Conservation (phyloP, 768 basidiomycete genomes). For the Trametes cingulata region DNA sequence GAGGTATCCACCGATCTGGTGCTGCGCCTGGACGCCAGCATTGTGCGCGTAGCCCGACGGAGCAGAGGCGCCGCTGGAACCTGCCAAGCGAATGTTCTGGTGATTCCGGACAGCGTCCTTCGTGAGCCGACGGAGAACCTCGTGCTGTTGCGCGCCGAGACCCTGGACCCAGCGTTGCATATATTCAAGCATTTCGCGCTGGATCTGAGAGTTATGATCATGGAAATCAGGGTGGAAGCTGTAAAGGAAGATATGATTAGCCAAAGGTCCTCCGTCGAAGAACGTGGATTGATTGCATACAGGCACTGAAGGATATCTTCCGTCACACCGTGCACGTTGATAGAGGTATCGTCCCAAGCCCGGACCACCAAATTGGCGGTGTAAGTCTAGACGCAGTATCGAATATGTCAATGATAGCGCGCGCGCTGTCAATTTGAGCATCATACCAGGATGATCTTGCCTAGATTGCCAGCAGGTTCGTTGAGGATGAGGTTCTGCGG, state of each 20-base stretch:
- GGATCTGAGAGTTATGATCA: conserved; percentile 59
- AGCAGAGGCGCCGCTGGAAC: conserved; percentile 49
- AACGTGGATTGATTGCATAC: too few species aligned
- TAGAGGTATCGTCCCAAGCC: conserved; percentile 76
- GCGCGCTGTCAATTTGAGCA: not conserved
- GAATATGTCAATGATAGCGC: not conserved
- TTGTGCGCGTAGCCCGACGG: conserved; percentile 46
- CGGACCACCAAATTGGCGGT: conserved; percentile 68
- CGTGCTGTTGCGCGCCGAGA: conserved; percentile 48
- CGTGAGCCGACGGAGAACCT: conserved; percentile 55
- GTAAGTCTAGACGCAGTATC: conserved; percentile 57
- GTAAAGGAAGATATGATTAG: not conserved
- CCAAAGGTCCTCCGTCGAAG: too few species aligned
- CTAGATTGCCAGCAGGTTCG: conserved; percentile 78
- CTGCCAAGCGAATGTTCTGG: conserved; percentile 62
- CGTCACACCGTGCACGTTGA: conserved; percentile 55
- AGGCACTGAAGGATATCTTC: conserved; percentile 70
- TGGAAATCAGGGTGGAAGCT: conserved; percentile 89
- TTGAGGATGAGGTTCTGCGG: conserved; percentile 76
- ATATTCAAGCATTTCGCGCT: conserved; percentile 73
- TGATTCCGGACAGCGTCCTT: conserved; percentile 73
- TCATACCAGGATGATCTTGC: conserved; percentile 65
- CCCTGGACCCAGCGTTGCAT: conserved; percentile 62
- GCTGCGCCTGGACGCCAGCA: conserved; percentile 52
- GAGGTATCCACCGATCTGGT: conserved; percentile 45